Percentiles rank a stretch among this genome's conserved stretches.
Evolutionary conservation across 768 basidiomycete species (phyloP).

Genomic region (Sistotremastrum niveocremeum): DNA sequence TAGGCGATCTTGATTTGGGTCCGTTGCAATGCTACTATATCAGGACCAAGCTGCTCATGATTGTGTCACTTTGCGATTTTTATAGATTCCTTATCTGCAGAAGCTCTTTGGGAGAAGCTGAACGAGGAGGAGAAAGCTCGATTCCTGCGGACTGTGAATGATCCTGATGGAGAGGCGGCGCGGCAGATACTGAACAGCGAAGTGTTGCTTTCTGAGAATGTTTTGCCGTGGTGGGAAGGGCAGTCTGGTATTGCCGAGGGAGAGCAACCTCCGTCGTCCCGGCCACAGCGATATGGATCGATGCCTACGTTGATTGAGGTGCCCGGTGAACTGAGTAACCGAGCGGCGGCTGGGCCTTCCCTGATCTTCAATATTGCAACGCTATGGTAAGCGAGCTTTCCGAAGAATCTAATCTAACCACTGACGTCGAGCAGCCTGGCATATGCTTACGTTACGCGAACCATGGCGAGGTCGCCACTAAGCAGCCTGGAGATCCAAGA

Average conservation of each 20-base stretch:
- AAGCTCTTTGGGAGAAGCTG: conserved; percentile 48
- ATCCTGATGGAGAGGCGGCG: conserved; percentile 50
- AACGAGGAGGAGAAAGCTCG: conserved; percentile 43
- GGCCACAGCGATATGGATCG: conserved; percentile 17
- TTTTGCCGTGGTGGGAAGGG: conserved; percentile 65
- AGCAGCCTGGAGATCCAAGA: conserved; percentile 25
- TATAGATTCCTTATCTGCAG: conserved; percentile 40
- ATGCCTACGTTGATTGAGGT: conserved; percentile 33
- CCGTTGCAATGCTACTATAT: conserved; percentile 9
- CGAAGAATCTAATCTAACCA: neutral
- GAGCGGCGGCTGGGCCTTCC: conserved; percentile 22
- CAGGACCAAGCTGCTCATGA: neutral
- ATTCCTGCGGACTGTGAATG: conserved; percentile 43
- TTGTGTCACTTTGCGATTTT: neutral
- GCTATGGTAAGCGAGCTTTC: conserved; percentile 38
- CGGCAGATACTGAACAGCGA: conserved; percentile 45
- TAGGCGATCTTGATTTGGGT: conserved; percentile 54
- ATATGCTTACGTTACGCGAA: conserved; percentile 55
- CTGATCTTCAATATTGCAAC: conserved; percentile 60
- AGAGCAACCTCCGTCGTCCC: conserved; percentile 1
- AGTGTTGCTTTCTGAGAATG: conserved; percentile 34
- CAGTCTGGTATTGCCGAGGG: conserved; percentile 4
- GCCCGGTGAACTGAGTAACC: conserved; percentile 30
- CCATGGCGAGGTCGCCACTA: conserved; percentile 46
- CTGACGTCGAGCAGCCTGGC: conserved; percentile 32